Percentiles rank a stretch among this genome's conserved stretches.
Evolutionary conservation across 2,329 filamentous ascomycete genomes (phyloP).

Genomic region (Penicillium palitans): DNA sequence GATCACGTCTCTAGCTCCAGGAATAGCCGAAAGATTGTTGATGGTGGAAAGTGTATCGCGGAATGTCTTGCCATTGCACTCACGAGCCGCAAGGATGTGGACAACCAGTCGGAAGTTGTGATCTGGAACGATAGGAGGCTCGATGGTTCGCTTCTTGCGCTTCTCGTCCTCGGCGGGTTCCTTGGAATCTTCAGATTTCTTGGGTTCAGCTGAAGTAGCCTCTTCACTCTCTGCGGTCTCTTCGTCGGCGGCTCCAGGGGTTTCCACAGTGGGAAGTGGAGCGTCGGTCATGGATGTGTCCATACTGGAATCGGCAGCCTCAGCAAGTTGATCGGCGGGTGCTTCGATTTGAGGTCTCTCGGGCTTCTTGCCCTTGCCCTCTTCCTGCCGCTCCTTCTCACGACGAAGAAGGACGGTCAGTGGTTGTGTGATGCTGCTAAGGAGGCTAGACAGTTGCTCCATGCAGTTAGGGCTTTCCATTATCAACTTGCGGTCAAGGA

Average conservation of each 20-base stretch:
- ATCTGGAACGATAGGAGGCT: constrained; percentile 81
- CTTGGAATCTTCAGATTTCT: constrained; percentile 42
- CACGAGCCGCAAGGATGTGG: constrained; percentile 90
- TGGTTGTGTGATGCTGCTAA: constrained; percentile 85
- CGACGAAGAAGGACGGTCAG: constrained; percentile 79
- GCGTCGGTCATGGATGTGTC: constrained; percentile 46
- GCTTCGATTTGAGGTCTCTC: constrained; percentile 28
- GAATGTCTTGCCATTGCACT: constrained; percentile 97
- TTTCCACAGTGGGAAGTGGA: constrained; percentile 34
- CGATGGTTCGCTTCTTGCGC: constrained; percentile 63
- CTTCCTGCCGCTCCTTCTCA: constrained; percentile 69
- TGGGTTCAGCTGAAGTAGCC: constrained; percentile 29
- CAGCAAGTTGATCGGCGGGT: constrained; percentile 26
- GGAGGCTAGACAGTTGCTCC: constrained; percentile 83
- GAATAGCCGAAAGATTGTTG: constrained; percentile 93
- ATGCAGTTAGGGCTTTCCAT: constrained; percentile 97
- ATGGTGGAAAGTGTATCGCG: constrained; percentile 97
- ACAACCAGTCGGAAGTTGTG: constrained; percentile 92
- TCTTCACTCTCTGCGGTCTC: constrained; percentile 33
- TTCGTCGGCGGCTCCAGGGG: constrained; percentile 30
- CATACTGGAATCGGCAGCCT: constrained; percentile 29
- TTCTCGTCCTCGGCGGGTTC: constrained; percentile 48
- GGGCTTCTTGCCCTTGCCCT: constrained; percentile 41
- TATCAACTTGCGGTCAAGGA: constrained; percentile 90
- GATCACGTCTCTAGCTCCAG: constrained; percentile 84